A percentile compares a stretch with the other conserved stretches of the same genome.
phyloP scores from a whole-genome alignment of 768 basidiomycete species.

The Lentinus brumalis region DNA sequence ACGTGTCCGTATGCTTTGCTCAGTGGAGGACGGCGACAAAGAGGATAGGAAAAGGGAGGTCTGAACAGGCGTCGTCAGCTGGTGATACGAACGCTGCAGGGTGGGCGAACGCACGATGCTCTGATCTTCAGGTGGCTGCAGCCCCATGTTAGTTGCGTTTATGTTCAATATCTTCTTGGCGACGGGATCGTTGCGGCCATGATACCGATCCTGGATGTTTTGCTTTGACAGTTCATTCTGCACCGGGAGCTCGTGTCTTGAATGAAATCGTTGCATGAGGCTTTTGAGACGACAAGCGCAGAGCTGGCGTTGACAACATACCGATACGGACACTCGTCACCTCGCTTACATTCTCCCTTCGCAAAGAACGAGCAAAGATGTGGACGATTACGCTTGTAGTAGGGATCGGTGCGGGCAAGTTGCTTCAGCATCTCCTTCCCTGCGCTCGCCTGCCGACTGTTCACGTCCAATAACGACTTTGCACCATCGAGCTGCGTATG shows the following conservation, averaged over 20 bases:
- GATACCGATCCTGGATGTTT: slow-evolving; percentile 92
- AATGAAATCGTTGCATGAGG: background rate
- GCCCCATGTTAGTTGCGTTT: slow-evolving; percentile 80
- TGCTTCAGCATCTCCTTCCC: slow-evolving; percentile 98
- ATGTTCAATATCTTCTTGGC: slow-evolving; percentile 83
- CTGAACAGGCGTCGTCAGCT: slow-evolving; percentile 39
- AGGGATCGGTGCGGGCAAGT: slow-evolving; percentile 92
- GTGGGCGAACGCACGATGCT: slow-evolving; percentile 64
- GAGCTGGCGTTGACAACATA: slow-evolving; percentile 29
- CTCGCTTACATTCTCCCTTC: slow-evolving; percentile 94
- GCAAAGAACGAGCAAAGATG: slow-evolving; percentile 94
- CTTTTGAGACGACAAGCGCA: background rate
- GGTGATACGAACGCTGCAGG: background rate
- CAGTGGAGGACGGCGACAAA: slow-evolving; percentile 68
- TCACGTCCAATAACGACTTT: slow-evolving; percentile 63
- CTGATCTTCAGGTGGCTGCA: slow-evolving; percentile 88
- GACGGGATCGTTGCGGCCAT: slow-evolving; percentile 92
- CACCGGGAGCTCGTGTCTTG: slow-evolving; percentile 85
- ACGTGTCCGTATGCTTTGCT: slow-evolving; percentile 71
- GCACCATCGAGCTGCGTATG: slow-evolving; percentile 63
- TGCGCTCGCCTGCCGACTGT: slow-evolving; percentile 62
- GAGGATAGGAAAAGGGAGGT: slow-evolving; percentile 86
- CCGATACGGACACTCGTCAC: slow-evolving; percentile 90
- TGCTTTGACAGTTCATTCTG: slow-evolving; percentile 86
- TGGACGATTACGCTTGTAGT: slow-evolving; percentile 95